Evolutionary conservation across 331 rosid species (phyloP).

Genomic region (Spiraea crenata): DNA sequence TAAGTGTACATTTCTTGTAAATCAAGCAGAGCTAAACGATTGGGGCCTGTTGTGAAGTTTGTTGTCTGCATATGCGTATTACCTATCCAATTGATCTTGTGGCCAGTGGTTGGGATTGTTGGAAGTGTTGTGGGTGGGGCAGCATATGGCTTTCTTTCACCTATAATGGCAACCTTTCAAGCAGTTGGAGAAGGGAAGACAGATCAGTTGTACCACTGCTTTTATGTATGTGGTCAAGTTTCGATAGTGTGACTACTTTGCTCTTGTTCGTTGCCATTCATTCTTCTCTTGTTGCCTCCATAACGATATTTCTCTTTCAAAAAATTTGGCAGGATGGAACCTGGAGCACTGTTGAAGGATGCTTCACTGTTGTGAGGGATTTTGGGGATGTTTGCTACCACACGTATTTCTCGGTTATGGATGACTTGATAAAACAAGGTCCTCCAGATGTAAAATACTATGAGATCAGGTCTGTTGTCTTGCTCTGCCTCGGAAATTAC

Average conservation of each 20-base stretch:
- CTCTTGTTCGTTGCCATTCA: neutral
- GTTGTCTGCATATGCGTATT: conserved; percentile 61
- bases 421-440: conserved; percentile 51
- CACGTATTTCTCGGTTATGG: conserved; percentile 86
- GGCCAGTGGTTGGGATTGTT: conserved; percentile 70
- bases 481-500: neutral
- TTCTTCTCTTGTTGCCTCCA: conserved; percentile 21
- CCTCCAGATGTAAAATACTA: conserved; percentile 58
- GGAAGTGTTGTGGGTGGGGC: conserved; percentile 86
- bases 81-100: conserved; percentile 56
- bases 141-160: conserved; percentile 70
- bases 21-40: conserved; percentile 58
- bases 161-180: conserved; percentile 73
- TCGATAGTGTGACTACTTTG: neutral
- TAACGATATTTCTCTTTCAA: conserved; percentile 26
- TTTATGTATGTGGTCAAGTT: conserved; percentile 56
- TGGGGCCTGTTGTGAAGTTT: conserved; percentile 77
- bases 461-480: conserved; percentile 68
- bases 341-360: conserved; percentile 54
- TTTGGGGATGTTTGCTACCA: conserved; percentile 59
- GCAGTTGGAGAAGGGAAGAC: conserved; percentile 88
- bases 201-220: conserved; percentile 53
- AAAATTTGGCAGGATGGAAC: conserved; percentile 79
- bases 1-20: neutral
- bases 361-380: conserved; percentile 71